A percentile compares a stretch with the other conserved stretches of the same genome.
These are phyloP conservation scores for Ophiocordyceps unilateralis DNA, from an alignment of 2,329 filamentous ascomycete species.

Conservation along the genomic window DNA sequence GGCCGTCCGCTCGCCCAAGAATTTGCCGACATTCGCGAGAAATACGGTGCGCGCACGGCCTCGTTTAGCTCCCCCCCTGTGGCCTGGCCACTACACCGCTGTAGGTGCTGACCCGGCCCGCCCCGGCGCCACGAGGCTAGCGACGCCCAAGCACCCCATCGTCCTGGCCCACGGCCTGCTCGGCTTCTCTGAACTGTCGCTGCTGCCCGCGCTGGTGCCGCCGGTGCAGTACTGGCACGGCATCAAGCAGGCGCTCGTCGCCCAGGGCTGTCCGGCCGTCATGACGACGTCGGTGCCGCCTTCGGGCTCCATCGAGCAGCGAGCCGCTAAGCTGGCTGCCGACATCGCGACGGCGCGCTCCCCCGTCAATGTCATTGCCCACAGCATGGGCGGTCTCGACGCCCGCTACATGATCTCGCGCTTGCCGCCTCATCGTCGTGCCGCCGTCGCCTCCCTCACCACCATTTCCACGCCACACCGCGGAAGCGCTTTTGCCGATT, in stretches of 20 bases:
- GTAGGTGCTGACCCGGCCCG: neutral
- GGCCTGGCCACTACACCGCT: too few relatives aligned
- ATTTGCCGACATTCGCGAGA: neutral
- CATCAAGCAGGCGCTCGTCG: conserved; percentile 38
- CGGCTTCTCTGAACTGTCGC: conserved; percentile 40
- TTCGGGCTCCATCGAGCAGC: conserved; percentile 40
- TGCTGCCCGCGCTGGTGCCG: conserved; percentile 30
- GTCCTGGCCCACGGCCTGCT: conserved; percentile 49
- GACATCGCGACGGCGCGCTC: conserved; percentile 28
- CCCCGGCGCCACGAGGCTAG: conserved; percentile 11
- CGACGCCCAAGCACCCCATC: conserved; percentile 41
- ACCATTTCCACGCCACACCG: conserved; percentile 39
- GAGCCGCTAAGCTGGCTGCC: conserved; percentile 37
- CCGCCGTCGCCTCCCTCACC: conserved; percentile 29
- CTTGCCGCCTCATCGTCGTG: conserved; percentile 21
- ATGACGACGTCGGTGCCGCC: conserved; percentile 45
- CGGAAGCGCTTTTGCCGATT: conserved; percentile 38
- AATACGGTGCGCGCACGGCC: neutral
- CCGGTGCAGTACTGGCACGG: conserved; percentile 48
- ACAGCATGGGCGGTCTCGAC: conserved; percentile 51
- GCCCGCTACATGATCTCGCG: conserved; percentile 47
- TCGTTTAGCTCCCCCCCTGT: neutral
- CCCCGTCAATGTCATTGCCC: conserved; percentile 61
- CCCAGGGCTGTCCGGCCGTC: conserved; percentile 32
- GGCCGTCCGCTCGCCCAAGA: neutral